Evolutionary conservation across 257 asterid species (phyloP), one percentile per base, ranked within the genome.

Genomic region (Plectranthus barbatus): DNA sequence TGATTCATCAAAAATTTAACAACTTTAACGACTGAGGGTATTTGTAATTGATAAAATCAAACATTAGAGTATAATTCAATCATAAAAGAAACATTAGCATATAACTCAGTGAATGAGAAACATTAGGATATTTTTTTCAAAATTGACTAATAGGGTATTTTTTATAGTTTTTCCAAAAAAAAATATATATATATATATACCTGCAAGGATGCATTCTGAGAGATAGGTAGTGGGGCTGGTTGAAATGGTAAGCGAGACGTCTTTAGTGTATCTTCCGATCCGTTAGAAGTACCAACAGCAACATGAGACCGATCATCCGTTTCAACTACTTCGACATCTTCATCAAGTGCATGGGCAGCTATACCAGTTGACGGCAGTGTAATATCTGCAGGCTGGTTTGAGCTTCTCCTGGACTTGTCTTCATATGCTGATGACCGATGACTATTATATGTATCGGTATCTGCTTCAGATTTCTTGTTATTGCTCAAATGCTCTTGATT

Each of bases 271-370:
- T 23, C 71, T 42, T 74, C 87, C 21, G 60, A 49, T 68, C 64
- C 79, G 66, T 60, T n/a, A n/a, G n/a, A n/a, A n/a, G n/a, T n/a
- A 39, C 53, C 50, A 50, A 21, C 19, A 52, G 23, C 9, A n/a
- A 29, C 77, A 18, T 59, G 90, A 69, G 49, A 24, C 68, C 61
- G 84, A 63, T 88, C 93, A 55, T 80, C 80, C 23, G 47, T 67
- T 67, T 83, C 96, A 44, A 68, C 81, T 65, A 73, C 77, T 72
- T 88, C 96, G 50, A 73, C 81, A 15, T 77, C 91, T 56, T 86
- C 95, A 75, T 92, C 94, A 37, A 62, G 34, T 24, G 89, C 95
- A 76, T 87, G 84, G 61, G 96, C 96, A 42, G 96, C 97, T 77
- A 85, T 77, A 76, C 94, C 79, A 61, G 96, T 89, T 60, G 94